A percentile compares a stretch with the other conserved stretches of the same genome.
These are phyloP conservation scores for Hypoxylon sp. DNA, from an alignment of 2,329 filamentous ascomycete genomes.

Conservation along the genomic window DNA sequence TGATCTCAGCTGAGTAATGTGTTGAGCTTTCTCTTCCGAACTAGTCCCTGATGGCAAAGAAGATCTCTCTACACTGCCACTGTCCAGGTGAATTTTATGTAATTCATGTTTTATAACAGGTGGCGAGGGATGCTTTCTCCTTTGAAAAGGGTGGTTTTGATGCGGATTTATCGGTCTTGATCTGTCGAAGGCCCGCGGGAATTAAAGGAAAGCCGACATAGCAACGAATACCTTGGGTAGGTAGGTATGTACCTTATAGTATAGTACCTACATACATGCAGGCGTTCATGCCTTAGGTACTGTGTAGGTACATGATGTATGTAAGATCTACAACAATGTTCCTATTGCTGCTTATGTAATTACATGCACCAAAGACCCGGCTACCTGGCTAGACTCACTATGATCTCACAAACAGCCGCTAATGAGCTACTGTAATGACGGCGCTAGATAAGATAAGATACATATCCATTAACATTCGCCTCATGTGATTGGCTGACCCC, in stretches of 20 bases:
- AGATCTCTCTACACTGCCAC: conserved; percentile 36
- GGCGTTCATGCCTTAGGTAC: too few relatives aligned
- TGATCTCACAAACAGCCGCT: conserved; percentile 4
- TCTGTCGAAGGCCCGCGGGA: conserved; percentile 20
- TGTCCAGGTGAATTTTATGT: conserved; percentile 21
- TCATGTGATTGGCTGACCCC: conserved; percentile 19
- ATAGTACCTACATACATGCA: too few relatives aligned
- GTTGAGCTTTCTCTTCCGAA: conserved; percentile 22
- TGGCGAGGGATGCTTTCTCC: conserved; percentile 9
- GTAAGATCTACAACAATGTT: too few relatives aligned
- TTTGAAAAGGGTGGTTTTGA: conserved; percentile 12
- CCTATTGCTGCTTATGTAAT: conserved; percentile 3
- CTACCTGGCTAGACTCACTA: neutral
- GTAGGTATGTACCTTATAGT: too few relatives aligned
- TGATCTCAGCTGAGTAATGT: conserved; percentile 22
- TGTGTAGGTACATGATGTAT: too few relatives aligned
- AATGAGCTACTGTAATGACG: neutral
- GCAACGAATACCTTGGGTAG: too few relatives aligned
- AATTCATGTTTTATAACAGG: conserved; percentile 15
- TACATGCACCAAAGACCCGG: neutral
- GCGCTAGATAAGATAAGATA: conserved; percentile 4
- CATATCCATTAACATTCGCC: neutral
- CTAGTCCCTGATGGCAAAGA: conserved; percentile 41
- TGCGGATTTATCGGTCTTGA: conserved; percentile 35
- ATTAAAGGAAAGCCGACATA: neutral